Percentiles rank a stretch among this genome's conserved stretches.
Evolutionary conservation across 1,284 basidiomycete species (phyloP).

Genomic region (Chalciporus piperatoides): DNA sequence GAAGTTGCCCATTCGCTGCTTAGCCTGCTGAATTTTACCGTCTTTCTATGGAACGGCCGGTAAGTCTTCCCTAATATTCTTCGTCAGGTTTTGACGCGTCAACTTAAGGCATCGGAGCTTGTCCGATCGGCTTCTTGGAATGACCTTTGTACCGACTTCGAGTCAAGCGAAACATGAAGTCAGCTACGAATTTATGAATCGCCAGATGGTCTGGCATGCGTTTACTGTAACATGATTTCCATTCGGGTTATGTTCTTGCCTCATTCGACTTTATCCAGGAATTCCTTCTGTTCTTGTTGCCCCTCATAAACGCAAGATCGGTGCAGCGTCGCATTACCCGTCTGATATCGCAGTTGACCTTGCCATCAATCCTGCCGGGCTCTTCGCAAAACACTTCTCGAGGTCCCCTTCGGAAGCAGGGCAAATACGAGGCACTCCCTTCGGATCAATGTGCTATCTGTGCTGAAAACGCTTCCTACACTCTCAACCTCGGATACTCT

Average conservation of each 20-base stretch:
- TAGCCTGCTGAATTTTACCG: slow-evolving; percentile 73
- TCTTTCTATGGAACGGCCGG: slow-evolving; percentile 87
- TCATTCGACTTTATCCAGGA: slow-evolving; percentile 53
- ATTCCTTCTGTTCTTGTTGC: slow-evolving; percentile 91
- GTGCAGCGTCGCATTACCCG: slow-evolving; percentile 57
- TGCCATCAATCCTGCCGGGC: slow-evolving; percentile 27
- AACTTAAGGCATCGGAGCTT: slow-evolving; percentile 76
- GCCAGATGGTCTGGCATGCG: slow-evolving; percentile 98
- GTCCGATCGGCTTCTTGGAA: slow-evolving; percentile 75
- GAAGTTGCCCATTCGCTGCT: slow-evolving; percentile 65
- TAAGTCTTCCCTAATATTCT: slow-evolving; percentile 35
- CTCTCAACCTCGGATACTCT: slow-evolving; percentile 52
- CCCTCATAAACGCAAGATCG: slow-evolving; percentile 70
- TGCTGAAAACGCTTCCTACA: slow-evolving; percentile 65
- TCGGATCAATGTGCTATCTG: slow-evolving; percentile 77
- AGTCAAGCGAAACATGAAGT: slow-evolving; percentile 77
- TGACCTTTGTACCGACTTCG: slow-evolving; percentile 76
- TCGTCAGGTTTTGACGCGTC: slow-evolving; percentile 1
- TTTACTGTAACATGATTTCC: slow-evolving; percentile 70
- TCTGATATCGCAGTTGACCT: slow-evolving; percentile 33
- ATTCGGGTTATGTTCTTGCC: not conserved
- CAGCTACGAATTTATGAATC: slow-evolving; percentile 98
- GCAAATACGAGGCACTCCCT: slow-evolving; percentile 63
- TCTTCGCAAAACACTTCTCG: slow-evolving; percentile 1
- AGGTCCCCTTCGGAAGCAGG: slow-evolving; percentile 36